A percentile compares a stretch with the other conserved stretches of the same genome.
These are phyloP conservation scores for Podaxis carcinomalis DNA, from an alignment of 768 basidiomycete genomes.

Conservation along the genomic window DNA sequence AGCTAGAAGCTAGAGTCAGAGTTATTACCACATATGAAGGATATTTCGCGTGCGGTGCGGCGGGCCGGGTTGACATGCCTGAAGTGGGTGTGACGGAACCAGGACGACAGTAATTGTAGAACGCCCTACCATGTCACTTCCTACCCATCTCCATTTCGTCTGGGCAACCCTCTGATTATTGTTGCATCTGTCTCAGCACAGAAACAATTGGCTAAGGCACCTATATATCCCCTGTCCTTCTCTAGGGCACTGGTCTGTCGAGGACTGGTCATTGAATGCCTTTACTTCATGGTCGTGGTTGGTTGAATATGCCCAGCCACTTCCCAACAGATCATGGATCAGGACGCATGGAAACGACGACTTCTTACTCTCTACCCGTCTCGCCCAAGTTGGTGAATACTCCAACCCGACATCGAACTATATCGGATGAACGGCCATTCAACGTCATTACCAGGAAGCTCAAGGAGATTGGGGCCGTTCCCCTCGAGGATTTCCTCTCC, in stretches of 20 bases:
- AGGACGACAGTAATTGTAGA: background rate
- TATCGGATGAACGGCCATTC: slow-evolving; percentile 17
- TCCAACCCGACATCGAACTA: background rate
- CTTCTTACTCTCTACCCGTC: background rate
- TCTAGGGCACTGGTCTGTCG: background rate
- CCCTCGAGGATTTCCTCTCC: slow-evolving; percentile 25
- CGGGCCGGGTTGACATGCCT: slow-evolving; percentile 1
- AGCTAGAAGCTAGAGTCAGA: background rate
- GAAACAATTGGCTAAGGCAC: background rate
- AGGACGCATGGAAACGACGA: background rate
- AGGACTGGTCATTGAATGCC: background rate
- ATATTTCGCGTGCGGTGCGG: background rate
- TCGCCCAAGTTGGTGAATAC: slow-evolving; percentile 1
- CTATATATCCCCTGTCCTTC: slow-evolving; percentile 4
- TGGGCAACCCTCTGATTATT: slow-evolving; percentile 6
- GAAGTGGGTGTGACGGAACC: background rate
- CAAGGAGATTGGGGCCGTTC: slow-evolving; percentile 22
- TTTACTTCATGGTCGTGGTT: slow-evolving; percentile 1
- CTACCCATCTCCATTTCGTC: slow-evolving; percentile 1
- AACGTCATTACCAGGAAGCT: slow-evolving; percentile 20
- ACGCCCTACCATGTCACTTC: background rate
- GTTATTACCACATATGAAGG: background rate
- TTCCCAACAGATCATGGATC: background rate
- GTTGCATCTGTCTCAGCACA: background rate
- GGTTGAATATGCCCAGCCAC: slow-evolving; percentile 6